Evolutionary conservation across 306 rosid species (phyloP).

Genomic region (Alnus rubra): DNA sequence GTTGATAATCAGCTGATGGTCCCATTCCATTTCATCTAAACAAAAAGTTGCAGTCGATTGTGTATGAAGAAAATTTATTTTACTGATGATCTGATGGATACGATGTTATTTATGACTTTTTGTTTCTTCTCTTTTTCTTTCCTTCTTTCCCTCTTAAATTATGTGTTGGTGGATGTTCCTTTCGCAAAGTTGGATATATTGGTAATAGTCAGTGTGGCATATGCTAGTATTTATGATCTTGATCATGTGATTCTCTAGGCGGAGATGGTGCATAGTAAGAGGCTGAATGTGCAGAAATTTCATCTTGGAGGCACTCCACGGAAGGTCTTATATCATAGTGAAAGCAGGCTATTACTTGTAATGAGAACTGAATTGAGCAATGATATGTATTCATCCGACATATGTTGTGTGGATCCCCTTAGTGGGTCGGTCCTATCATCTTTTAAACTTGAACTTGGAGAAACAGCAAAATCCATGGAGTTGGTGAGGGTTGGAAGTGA

Average conservation of each 20-base stretch:
- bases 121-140: slow-evolving; percentile 13
- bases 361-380: slow-evolving; percentile 79
- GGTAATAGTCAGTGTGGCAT: slow-evolving; percentile 26
- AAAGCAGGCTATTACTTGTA: slow-evolving; percentile 83
- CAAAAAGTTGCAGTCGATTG: neutral
- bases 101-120: neutral
- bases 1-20: neutral
- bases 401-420: slow-evolving; percentile 85
- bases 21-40: neutral
- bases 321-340: slow-evolving; percentile 84
- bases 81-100: neutral
- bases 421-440: slow-evolving; percentile 77
- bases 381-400: slow-evolving; percentile 67
- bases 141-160: neutral
- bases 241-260: slow-evolving; percentile 55
- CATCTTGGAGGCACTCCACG: slow-evolving; percentile 90
- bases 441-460: slow-evolving; percentile 77
- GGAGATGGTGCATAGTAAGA: slow-evolving; percentile 93
- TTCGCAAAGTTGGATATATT: slow-evolving; percentile 21
- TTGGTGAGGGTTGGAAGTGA: slow-evolving; percentile 73
- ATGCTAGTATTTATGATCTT: slow-evolving; percentile 29
- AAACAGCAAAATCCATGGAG: slow-evolving; percentile 89
- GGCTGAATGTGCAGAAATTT: slow-evolving; percentile 93
- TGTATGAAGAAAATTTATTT: neutral
- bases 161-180: neutral